These are phyloP conservation scores for Bretschneidera sinensis DNA, from an alignment of 345 rosid genomes.

Conservation along the genomic window DNA sequence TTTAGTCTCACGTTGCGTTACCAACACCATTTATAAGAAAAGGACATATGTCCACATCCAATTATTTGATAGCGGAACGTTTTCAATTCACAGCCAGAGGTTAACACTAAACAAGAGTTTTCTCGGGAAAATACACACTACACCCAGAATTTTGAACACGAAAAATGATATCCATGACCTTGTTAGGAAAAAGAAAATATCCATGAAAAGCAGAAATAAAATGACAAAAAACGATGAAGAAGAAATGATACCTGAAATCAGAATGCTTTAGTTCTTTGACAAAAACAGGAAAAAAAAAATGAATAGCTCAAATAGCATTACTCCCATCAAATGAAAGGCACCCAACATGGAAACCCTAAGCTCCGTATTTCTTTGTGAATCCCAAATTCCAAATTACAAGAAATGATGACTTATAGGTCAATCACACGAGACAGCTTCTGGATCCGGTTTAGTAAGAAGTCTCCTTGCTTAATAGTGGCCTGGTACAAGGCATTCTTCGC, in stretches of 20 bases:
- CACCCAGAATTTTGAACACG: too few relatives aligned
- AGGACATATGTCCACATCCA: too few relatives aligned
- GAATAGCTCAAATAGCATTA: constrained; percentile 7
- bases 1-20: too few relatives aligned
- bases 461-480: constrained; percentile 98
- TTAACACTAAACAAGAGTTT: too few relatives aligned
- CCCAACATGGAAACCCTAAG: neutral
- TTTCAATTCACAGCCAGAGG: too few relatives aligned
- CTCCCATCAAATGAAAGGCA: constrained; percentile 8
- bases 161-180: too few relatives aligned
- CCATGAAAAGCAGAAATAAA: too few relatives aligned
- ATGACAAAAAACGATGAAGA: neutral
- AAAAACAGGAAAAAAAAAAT: neutral
- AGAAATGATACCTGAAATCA: neutral
- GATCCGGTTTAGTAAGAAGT: constrained; percentile 89
- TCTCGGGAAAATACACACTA: too few relatives aligned
- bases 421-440: constrained; percentile 97
- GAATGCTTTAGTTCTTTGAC: constrained; percentile 10
- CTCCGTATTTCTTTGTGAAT: constrained; percentile 6
- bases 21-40: too few relatives aligned
- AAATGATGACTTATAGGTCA: constrained; percentile 46
- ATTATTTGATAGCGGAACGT: too few relatives aligned
- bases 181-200: too few relatives aligned
- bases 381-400: constrained; percentile 1
- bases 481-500: constrained; percentile 98